Evolutionary conservation across 2,329 filamentous ascomycete species (phyloP).

Genomic region (Amylocarpus encephaloides): DNA sequence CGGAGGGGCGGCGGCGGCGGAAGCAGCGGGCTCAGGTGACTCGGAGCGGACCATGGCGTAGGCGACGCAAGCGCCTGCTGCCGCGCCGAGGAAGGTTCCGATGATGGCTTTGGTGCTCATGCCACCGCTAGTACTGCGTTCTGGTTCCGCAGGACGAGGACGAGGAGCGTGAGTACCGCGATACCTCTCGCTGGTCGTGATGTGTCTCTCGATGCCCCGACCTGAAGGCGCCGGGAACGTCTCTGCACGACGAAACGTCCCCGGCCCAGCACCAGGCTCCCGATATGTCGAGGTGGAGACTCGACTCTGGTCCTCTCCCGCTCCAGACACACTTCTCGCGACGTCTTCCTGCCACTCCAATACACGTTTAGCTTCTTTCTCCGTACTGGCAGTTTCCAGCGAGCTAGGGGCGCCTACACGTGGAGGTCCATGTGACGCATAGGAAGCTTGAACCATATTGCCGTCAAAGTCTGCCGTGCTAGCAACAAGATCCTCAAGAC

Average conservation of each 20-base stretch:
- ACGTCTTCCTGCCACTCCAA: conserved; percentile 39
- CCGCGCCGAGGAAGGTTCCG: conserved; percentile 71
- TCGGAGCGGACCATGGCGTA: conserved; percentile 67
- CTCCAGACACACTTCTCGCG: conserved; percentile 22
- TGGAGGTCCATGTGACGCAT: conserved; percentile 31
- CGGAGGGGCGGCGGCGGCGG: conserved; percentile 2
- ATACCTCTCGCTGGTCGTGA: conserved; percentile 8
- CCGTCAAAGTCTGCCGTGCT: conserved; percentile 74
- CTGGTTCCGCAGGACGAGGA: not conserved
- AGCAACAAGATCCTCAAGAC: conserved; percentile 31
- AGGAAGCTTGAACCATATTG: conserved; percentile 76
- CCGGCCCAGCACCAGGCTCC: not conserved
- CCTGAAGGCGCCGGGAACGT: not conserved
- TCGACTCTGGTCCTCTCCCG: not conserved
- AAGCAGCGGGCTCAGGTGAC: conserved; percentile 14
- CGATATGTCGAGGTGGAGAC: not conserved
- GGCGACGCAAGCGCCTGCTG: conserved; percentile 68
- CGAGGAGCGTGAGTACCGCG: not conserved
- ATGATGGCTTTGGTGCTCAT: conserved; percentile 59
- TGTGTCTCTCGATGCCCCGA: not conserved
- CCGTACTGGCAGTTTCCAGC: conserved; percentile 24
- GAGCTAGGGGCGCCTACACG: not conserved
- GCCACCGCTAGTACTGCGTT: conserved; percentile 23
- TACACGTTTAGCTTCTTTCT: conserved; percentile 33
- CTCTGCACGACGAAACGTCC: conserved; percentile 4